phyloP scores from a whole-genome alignment of 2,329 filamentous ascomycete genomes.

The Immersiporthe knoxdaviesiana region DNA sequence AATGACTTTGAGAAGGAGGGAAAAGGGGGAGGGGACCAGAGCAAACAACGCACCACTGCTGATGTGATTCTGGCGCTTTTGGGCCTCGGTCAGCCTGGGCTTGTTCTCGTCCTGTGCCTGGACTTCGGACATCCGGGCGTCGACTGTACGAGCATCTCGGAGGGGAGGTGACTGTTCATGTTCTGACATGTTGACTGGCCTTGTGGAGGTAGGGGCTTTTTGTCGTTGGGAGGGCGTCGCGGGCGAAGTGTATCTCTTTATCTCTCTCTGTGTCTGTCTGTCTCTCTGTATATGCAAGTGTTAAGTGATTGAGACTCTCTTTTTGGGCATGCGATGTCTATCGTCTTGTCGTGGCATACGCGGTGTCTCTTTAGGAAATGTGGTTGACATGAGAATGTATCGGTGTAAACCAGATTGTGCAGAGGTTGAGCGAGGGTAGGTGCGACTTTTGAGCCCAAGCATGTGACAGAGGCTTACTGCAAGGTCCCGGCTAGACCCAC shows the following conservation, averaged over 20 bases:
- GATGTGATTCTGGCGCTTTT: conserved; percentile 46
- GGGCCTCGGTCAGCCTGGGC: conserved; percentile 42
- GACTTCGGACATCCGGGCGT: not conserved
- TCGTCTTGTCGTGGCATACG: too few species aligned
- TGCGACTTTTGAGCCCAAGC: not conserved
- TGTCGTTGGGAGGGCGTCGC: too few species aligned
- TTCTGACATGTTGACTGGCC: not conserved
- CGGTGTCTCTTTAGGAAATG: too few species aligned
- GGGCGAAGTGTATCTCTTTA: too few species aligned
- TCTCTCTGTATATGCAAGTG: not conserved
- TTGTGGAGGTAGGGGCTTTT: not conserved
- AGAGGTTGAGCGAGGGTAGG: not conserved
- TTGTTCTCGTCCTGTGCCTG: conserved; percentile 34
- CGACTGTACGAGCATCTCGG: not conserved
- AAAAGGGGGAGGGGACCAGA: not conserved
- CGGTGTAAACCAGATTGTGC: too few species aligned
- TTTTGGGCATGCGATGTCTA: not conserved
- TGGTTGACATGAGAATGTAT: not conserved
- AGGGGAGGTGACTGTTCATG: not conserved
- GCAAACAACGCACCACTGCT: conserved; percentile 37
- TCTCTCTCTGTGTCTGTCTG: not conserved
- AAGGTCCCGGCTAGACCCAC: not conserved
- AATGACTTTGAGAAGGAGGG: too few species aligned
- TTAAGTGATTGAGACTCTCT: not conserved
- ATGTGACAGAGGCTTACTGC: conserved; percentile 10